Evolutionary conservation across 805 yeast genomes (phyloP), one percentile per base, ranked within the genome.

Genomic region (Blastobotrys attinorum): DNA sequence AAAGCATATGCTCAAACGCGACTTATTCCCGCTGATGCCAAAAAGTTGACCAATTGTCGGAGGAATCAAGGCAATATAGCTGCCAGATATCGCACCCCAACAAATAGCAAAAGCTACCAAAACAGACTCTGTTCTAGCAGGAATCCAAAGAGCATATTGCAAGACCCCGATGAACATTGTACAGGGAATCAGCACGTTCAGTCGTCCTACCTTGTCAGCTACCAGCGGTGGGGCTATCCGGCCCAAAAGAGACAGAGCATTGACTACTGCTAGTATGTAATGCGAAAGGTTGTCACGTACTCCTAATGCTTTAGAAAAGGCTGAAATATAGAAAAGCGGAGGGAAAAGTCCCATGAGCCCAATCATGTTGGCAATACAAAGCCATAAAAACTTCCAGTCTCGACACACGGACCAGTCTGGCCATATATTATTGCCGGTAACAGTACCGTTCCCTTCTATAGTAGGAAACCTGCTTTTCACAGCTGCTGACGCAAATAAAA

Each of bases 171-270:
- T 42, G 31, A 63, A 18, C 32, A 56, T 21, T 3, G 57, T 49
- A 29, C 57, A 57, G 3, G 66, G 57, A 25, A 59, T 46, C 17
- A 62, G 50, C n/a, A 58, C 54, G 38, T 73, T 75, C 45, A 64
- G 53, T 34, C 77, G 59, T 3, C 81, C 81, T 29, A 65, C 39
- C 15, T 48, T 55, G 51, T 76, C 80, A 16, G 72, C 77, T 13
- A 67, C 15, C 32, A 61, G 49, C 0, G 79, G 77, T 27, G 76
- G 66, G 4, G 58, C 46, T 3, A 77, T 65, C 38, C 81, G 60
- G 2, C 81, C 81, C 31, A 76, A 52, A 2, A 67, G 54, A 48
- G 76, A 57, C 15, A 52, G 51, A 16, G 61, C 64, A 29, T 59
- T 62, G 36, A 55, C 43, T 33, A 59, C 54, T 3, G 66, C 55